Conservation (phyloP, 805 yeast species). For the Metschnikowia picachoensis region DNA sequence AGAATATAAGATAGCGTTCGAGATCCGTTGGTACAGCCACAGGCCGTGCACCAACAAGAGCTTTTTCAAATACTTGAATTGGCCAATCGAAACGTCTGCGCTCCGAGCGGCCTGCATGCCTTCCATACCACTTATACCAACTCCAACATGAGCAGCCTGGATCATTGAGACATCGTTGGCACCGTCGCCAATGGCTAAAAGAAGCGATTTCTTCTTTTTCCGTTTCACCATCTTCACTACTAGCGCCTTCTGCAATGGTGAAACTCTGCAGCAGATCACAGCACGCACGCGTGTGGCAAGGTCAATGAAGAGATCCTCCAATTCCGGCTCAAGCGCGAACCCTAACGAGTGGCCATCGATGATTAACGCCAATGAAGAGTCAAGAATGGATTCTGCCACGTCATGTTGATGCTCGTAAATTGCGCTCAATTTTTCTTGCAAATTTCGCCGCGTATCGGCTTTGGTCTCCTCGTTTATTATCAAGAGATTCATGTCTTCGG, state of each 20-base stretch:
- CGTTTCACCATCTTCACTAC: constrained; percentile 93
- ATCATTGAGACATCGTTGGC: constrained; percentile 99
- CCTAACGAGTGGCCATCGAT: constrained; percentile 93
- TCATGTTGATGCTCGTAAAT: constrained; percentile 64
- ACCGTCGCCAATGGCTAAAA: constrained; percentile 97
- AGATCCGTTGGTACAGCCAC: constrained; percentile 95
- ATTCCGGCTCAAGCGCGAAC: constrained; percentile 75
- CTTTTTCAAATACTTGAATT: constrained; percentile 81
- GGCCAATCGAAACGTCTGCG: constrained; percentile 96
- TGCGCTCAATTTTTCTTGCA: constrained; percentile 72
- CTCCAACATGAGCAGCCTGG: constrained; percentile 99
- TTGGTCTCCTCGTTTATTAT: constrained; percentile 83
- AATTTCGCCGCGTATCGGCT: constrained; percentile 70
- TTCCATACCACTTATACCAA: constrained; percentile 98
- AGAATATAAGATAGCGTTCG: constrained; percentile 88
- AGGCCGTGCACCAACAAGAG: constrained; percentile 90
- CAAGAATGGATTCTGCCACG: constrained; percentile 51
- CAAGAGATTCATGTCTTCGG: constrained; percentile 93
- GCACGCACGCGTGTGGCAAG: constrained; percentile 89
- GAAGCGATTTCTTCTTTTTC: constrained; percentile 61
- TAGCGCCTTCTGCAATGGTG: constrained; percentile 94
- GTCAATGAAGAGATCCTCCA: constrained; percentile 74
- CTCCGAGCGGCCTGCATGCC: constrained; percentile 99
- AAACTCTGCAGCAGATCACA: constrained; percentile 95
- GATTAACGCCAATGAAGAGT: constrained; percentile 76